Conservation (phyloP, 1,284 basidiomycete genomes). For the Earliella scabrosa region DNA sequence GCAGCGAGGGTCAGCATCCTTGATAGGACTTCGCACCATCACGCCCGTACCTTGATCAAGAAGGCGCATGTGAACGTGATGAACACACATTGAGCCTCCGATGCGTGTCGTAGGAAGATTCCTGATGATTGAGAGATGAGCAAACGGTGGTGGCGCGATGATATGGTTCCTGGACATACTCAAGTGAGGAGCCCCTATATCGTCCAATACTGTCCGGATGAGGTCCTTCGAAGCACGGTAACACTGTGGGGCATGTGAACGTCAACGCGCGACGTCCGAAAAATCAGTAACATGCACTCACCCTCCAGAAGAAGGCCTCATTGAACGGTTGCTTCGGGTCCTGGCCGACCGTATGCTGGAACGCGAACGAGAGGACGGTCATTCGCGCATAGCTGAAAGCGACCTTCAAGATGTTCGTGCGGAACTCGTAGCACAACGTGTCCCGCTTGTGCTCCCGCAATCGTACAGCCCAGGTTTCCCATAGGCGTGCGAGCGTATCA, state of each 20-base stretch:
- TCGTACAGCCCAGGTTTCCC: conserved; percentile 56
- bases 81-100: conserved; percentile 83
- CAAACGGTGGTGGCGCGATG: conserved; percentile 6
- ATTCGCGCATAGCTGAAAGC: conserved; percentile 74
- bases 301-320: conserved; percentile 59
- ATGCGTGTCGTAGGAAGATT: conserved; percentile 72
- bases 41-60: conserved; percentile 65
- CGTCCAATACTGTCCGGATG: conserved; percentile 64
- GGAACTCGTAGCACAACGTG: conserved; percentile 59
- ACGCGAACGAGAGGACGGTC: conserved; percentile 72
- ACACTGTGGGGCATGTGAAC: conserved; percentile 44
- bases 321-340: conserved; percentile 59
- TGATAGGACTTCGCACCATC: no score
- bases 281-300: conserved; percentile 42
- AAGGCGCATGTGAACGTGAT: conserved; percentile 86
- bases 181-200: conserved; percentile 58
- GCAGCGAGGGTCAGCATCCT: not conserved
- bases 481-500: conserved; percentile 59
- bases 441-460: conserved; percentile 54
- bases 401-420: conserved; percentile 64
- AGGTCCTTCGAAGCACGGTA: conserved; percentile 65
- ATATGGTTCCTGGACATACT: conserved; percentile 42
- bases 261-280: not conserved
- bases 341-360: conserved; percentile 74
- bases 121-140: conserved; percentile 37